Conservation (phyloP, 768 basidiomycete genomes). For the Asterophora parasitica region DNA sequence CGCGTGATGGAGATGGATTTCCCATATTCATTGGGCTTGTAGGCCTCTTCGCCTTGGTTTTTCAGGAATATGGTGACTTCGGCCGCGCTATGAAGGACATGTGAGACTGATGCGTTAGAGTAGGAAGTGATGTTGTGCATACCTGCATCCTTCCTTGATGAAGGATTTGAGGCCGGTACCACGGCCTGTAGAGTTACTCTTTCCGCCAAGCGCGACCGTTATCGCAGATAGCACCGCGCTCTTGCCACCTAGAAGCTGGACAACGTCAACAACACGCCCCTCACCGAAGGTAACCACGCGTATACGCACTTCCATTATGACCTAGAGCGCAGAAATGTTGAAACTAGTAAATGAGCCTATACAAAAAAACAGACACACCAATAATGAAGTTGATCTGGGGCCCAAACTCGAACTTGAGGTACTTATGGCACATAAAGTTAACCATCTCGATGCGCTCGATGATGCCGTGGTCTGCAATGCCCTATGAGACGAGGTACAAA, state of each 20-base stretch:
- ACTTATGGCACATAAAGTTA: conserved; percentile 96
- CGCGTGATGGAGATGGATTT: conserved; percentile 83
- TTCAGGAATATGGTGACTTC: conserved; percentile 79
- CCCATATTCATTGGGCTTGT: conserved; percentile 79
- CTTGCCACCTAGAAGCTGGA: conserved; percentile 67
- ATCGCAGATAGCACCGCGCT: conserved; percentile 93
- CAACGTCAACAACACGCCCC: background rate
- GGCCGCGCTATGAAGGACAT: conserved; percentile 40
- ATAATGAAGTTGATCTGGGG: conserved; percentile 98
- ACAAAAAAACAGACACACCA: conserved; percentile 35
- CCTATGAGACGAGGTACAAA: conserved; percentile 35
- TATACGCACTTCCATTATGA: conserved; percentile 76
- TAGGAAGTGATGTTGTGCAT: conserved; percentile 19
- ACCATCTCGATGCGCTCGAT: conserved; percentile 82
- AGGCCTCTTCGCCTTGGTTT: conserved; percentile 91
- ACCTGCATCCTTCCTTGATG: conserved; percentile 81
- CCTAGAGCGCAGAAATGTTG: conserved; percentile 45
- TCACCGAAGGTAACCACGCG: background rate
- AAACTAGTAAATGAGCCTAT: too few relatives aligned
- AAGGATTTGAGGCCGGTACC: conserved; percentile 81
- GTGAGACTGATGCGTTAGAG: background rate
- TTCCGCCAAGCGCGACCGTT: conserved; percentile 90
- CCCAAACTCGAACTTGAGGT: conserved; percentile 78
- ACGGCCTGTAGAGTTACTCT: conserved; percentile 87
- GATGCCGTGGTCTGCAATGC: conserved; percentile 80